Base-by-base conservation (phyloP, 1,284 basidiomycete genomes). In the Boletellus deceptivus region DNA sequence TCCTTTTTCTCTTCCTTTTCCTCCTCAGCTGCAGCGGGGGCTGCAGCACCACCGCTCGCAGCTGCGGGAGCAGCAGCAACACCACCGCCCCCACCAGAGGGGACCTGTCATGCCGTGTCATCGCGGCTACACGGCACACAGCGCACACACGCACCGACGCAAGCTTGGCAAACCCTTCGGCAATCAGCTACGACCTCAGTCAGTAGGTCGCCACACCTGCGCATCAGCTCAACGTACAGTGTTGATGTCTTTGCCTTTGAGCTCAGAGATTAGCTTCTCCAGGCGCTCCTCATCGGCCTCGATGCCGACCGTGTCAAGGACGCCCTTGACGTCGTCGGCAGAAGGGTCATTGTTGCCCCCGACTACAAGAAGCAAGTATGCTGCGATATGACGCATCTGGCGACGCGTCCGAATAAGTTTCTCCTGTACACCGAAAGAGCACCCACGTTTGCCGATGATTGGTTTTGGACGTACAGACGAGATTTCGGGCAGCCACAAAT, bases 361-460 rank as follows among this genome's bases (percentile, higher is more conserved):
- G 71, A 87, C 83, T 75, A 91, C 89, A 76, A 98, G 93, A 73
- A 99, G 92, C 62, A 99, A 85, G 82, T 98, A 99, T 63, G 93
- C 93, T 78, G 95, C 96, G 77, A 99, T 81, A 77, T 96, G 82
- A 81, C 93, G 92, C 93, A 97, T 96, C 89, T 93, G 38, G 60
- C 63, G 50, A 60, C 44, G 7, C 36, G 17, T 51, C 46, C 18
- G 53, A 43, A 40, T 39, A 22, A 17, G 27, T 18, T 41, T 44
- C 13, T 33, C 43, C 24, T 43, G 13, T 25, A 43, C 4, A 17
- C 25, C 13, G 3, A 47, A 18, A 42, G 49, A 35, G 41, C 22
- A 66, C 71, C 50, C 57, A 79, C 79, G 75, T 76, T 82, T 62
- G 55, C 52, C 50, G 53, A 50, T 53, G 65, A 63, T 65, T 64